Conservation (phyloP, 108 stramenopile genomes). For the Skeletonema menzelii region DNA sequence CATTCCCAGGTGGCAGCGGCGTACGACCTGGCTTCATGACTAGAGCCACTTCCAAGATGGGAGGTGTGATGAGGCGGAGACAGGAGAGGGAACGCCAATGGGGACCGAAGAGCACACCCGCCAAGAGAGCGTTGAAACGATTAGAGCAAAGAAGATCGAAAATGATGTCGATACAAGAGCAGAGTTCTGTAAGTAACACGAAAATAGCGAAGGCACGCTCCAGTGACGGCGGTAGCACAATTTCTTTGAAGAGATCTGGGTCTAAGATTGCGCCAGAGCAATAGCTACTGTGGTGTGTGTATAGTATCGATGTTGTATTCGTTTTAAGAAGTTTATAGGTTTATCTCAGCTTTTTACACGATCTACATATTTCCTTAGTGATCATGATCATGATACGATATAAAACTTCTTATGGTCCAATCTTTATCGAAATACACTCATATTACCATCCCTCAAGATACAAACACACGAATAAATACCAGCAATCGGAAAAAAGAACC, state of each 20-base stretch:
- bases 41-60: constrained; percentile 1
- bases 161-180: background rate
- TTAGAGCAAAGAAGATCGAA: constrained; percentile 21
- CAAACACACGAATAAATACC: constrained; percentile 62
- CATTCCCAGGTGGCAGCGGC: constrained; percentile 30
- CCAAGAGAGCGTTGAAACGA: constrained; percentile 22
- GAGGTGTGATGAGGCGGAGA: constrained; percentile 38
- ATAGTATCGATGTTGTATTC: background rate
- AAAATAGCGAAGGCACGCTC: background rate
- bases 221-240: background rate
- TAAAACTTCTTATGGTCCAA: too few relatives aligned
- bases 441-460: constrained; percentile 64
- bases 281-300: background rate
- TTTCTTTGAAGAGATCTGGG: background rate
- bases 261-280: background rate
- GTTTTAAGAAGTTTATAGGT: background rate
- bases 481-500: constrained; percentile 72
- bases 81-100: constrained; percentile 36
- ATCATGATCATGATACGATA: too few relatives aligned
- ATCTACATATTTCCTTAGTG: too few relatives aligned
- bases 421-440: constrained; percentile 43
- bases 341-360: background rate
- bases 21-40: background rate
- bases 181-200: background rate
- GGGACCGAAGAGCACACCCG: constrained; percentile 31